Evolutionary conservation across 345 rosid species (phyloP).

Genomic region (Anacardium occidentale): DNA sequence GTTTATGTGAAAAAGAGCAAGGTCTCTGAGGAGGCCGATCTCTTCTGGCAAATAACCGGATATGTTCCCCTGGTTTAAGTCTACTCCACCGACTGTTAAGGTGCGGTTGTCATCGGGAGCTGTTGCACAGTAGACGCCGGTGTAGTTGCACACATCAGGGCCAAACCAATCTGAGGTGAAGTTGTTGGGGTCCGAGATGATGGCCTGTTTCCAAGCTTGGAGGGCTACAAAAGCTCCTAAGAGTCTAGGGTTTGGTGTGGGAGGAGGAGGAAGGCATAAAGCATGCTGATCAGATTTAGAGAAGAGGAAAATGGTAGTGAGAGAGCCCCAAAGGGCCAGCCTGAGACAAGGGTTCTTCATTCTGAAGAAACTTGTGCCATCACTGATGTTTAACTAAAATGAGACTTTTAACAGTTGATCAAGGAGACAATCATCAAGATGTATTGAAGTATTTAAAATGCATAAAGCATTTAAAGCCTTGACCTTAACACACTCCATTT

Average conservation of each 20-base stretch:
- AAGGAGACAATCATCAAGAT: background rate
- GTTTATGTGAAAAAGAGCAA: conserved; percentile 75
- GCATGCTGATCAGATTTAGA: conserved; percentile 26
- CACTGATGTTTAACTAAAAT: background rate
- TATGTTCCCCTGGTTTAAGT: conserved; percentile 73
- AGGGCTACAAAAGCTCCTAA: conserved; percentile 63
- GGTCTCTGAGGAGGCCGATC: conserved; percentile 73
- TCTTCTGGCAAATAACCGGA: conserved; percentile 63
- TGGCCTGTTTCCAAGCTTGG: conserved; percentile 69
- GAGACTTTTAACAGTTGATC: background rate
- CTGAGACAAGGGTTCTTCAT: conserved; percentile 25
- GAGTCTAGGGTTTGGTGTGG: conserved; percentile 60
- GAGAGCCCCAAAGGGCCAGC: conserved; percentile 21
- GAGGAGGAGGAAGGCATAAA: conserved; percentile 3
- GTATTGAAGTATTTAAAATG: conserved; percentile 11
- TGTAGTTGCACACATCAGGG: conserved; percentile 81
- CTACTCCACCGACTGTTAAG: conserved; percentile 81
- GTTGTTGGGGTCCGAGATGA: conserved; percentile 66
- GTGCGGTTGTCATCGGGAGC: conserved; percentile 50
- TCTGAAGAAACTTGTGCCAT: conserved; percentile 10
- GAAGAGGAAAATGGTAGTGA: conserved; percentile 21
- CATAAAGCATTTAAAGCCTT: conserved; percentile 17
- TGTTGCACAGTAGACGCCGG: conserved; percentile 74
- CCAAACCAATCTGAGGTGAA: conserved; percentile 75
- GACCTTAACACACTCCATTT: conserved; percentile 13